phyloP scores from a whole-genome alignment of 108 stramenopile genomes.

The Cyclotella kingstonii region DNA sequence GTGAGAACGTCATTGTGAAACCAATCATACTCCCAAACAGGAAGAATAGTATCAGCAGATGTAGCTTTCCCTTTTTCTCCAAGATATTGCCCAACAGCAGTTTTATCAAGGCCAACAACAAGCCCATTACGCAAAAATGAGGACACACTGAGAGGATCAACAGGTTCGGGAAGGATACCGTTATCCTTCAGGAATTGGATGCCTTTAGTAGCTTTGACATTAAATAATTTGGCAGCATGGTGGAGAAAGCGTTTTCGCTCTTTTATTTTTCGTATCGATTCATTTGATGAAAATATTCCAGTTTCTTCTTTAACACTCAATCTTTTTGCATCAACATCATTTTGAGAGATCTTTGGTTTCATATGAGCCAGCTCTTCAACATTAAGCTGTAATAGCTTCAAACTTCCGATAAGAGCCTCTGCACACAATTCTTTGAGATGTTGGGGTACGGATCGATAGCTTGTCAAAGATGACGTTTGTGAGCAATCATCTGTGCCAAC shows the following conservation, averaged over 20 bases:
- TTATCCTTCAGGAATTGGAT: slow-evolving; percentile 65
- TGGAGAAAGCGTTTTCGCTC: slow-evolving; percentile 65
- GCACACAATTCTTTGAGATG: slow-evolving; percentile 83
- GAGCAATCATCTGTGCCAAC: too few species aligned
- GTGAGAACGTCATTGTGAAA: slow-evolving; percentile 88
- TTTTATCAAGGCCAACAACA: slow-evolving; percentile 86
- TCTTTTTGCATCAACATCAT: too few species aligned
- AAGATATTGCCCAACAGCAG: slow-evolving; percentile 85
- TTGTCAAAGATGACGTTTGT: slow-evolving; percentile 1
- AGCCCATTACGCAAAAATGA: slow-evolving; percentile 85
- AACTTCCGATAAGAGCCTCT: slow-evolving; percentile 66
- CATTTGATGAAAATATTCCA: too few species aligned
- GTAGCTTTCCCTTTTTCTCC: slow-evolving; percentile 79
- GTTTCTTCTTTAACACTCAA: too few species aligned
- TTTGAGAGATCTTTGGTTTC: too few species aligned
- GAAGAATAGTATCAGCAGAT: slow-evolving; percentile 57
- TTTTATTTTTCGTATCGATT: slow-evolving; percentile 56
- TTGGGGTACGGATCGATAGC: slow-evolving; percentile 63
- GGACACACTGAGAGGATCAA: slow-evolving; percentile 80
- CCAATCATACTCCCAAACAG: slow-evolving; percentile 74
- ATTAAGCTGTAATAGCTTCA: slow-evolving; percentile 66
- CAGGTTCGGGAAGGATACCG: slow-evolving; percentile 68
- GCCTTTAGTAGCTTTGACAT: slow-evolving; percentile 70
- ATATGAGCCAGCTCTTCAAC: slow-evolving; percentile 28
- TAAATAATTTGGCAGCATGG: slow-evolving; percentile 75